Percentiles rank a stretch among this genome's conserved stretches.
Conservation (phyloP, 106 monocot genomes). For the Posidonia australis region DNA sequence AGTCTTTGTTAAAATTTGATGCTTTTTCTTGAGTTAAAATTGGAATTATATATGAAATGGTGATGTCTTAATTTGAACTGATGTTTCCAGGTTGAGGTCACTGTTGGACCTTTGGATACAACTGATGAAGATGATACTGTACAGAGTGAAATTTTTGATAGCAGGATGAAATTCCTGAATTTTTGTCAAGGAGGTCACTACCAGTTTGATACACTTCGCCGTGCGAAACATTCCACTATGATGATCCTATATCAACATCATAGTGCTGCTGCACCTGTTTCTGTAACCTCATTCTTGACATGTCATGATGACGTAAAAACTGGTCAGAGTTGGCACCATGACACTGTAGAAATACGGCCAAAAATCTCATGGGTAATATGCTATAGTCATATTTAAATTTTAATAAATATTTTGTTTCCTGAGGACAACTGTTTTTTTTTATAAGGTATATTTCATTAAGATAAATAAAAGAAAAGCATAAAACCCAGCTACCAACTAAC, state of each 20-base stretch:
- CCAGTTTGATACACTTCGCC: constrained; percentile 22
- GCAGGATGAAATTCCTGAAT: constrained; percentile 9
- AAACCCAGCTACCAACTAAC: too few relatives aligned
- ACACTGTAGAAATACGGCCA: neutral
- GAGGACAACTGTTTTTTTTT: too few relatives aligned
- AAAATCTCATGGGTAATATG: too few relatives aligned
- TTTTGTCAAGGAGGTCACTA: constrained; percentile 21
- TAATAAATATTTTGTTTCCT: too few relatives aligned
- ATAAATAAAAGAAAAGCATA: too few relatives aligned
- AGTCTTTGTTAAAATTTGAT: neutral
- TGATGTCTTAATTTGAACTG: neutral
- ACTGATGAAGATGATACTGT: constrained; percentile 14
- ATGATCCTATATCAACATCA: constrained; percentile 26
- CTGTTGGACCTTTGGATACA: constrained; percentile 11
- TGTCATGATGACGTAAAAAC: constrained; percentile 6
- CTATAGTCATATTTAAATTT: too few relatives aligned
- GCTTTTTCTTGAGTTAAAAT: neutral
- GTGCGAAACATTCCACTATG: constrained; percentile 26
- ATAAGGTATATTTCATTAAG: too few relatives aligned
- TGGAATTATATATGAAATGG: neutral
- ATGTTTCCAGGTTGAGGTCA: constrained; percentile 14
- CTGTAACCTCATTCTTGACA: neutral
- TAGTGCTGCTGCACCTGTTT: constrained; percentile 4
- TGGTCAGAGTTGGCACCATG: constrained; percentile 3
- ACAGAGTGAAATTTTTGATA: constrained; percentile 19